Base-by-base conservation (phyloP, 2,329 filamentous ascomycete species). In the Pyricularia pennisetigena region DNA sequence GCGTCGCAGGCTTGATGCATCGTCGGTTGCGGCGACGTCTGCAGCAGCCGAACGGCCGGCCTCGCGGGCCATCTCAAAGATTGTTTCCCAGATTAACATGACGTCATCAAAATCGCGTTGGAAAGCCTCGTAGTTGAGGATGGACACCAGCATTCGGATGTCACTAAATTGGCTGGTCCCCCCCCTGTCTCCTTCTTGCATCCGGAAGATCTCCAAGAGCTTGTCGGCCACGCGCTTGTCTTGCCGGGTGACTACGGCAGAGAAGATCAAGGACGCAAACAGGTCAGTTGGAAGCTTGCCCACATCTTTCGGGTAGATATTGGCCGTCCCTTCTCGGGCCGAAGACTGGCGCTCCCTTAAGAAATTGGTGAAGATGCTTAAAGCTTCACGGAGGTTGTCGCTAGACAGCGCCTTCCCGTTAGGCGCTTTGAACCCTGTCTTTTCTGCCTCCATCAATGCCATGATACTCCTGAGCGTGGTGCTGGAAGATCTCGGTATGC, bases 101-200 rank as follows among this genome's bases (percentile, higher is more conserved):
- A 94, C 87, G 67, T 86, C 82, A 5, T 84, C 79, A 71, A 87
- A 84, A 26, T 88, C 82, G 57, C 81, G 78, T 23, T 88, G 84
- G 67, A 82, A 79, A 62, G 87, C 79, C 73, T 91, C 85, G 0
- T 87, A 83, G 26, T 83, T 79, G 90, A 97, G 94, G 69, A 94
- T 77, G 9, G 88, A 83, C 66, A 83, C 82, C 26, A 91, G 78
- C 68, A 94, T 14, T 16, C 35, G 32, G 78, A 20, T 69, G 4
- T 66, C 64, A 16, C 32, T 28, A 3, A 23, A 10, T 3, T 26
- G 64, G 32, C 6, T 32, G 29, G 3, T 20, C 8, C 9, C 30
- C 24, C 26, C n/a, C 30, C 14, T 65, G 28, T 23, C 63, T 28
- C 10, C 7, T 10, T 23, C 29, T 26, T 65, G 14, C 9, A 24